Evolutionary conservation across 2,329 filamentous ascomycete species (phyloP).

Genomic region (Calonectria henricotiae): DNA sequence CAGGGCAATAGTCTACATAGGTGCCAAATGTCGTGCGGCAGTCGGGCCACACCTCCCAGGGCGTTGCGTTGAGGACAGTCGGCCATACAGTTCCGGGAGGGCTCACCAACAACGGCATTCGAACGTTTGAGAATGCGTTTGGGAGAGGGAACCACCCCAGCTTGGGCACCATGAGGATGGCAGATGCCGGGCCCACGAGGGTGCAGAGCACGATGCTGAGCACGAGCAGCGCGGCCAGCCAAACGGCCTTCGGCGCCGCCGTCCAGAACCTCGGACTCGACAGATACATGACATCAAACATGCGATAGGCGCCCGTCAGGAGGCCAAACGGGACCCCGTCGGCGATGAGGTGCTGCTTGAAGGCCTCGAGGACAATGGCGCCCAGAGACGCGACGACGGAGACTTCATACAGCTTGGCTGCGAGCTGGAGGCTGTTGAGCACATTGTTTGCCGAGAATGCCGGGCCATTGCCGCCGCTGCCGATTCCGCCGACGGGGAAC

Average conservation of each 20-base stretch:
- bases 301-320: neutral
- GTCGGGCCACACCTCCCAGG: neutral
- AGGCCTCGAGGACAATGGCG: conserved; percentile 6
- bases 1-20: neutral
- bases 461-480: neutral
- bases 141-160: neutral
- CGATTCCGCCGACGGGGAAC: neutral
- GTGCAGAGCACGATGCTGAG: neutral
- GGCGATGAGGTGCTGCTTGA: conserved; percentile 2
- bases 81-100: neutral
- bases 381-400: conserved; percentile 9
- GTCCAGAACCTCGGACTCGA: neutral
- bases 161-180: neutral
- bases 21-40: neutral
- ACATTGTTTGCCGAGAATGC: neutral
- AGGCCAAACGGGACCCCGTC: conserved; percentile 11
- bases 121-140: neutral
- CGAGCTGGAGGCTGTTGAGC: conserved; percentile 15
- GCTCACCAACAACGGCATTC: neutral
- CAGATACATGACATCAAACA: conserved; percentile 6
- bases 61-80: neutral
- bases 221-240: neutral
- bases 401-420: conserved; percentile 8
- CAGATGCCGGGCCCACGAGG: neutral
- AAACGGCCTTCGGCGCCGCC: neutral